Evolutionary conservation across 23 red algal species (phyloP), one percentile per base, ranked within the genome.

Genomic region (Pyropia yezoensis): DNA sequence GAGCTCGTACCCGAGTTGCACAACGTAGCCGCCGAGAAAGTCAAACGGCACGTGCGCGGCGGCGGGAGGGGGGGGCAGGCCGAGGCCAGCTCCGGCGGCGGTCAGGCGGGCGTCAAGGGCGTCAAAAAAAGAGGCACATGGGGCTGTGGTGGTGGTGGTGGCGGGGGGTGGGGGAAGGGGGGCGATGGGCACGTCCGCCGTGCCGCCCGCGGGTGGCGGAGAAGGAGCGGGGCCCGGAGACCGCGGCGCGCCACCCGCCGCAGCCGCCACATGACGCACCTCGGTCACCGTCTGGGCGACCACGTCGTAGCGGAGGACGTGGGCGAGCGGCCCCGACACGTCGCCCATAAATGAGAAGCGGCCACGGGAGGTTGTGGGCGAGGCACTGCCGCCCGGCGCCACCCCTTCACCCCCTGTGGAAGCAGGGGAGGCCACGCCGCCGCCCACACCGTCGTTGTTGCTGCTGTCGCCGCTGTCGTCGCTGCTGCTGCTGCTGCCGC

Each of bases 1-100:
- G 45, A 84, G 61, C 74, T 98, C 94, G 71, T 90, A 98, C 15
- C 85, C 94, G 58, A 90, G 77, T 21, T 79, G 91, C n/a, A 87
- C 94, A 7, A 98, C 80, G 50, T 83, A 98, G 17, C 94, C 94
- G 1, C 94, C 86, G 52, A 73, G 74, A 79, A 91, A 86, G 33
- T 77, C 82, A 68, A 69, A 63, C 7, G 80, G 80, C 23, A 86
- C 51, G n/a, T 52, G 69, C 18, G 17, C 20, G 9, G 39, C 39
- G 39, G 39, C 39, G 4, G 39, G 39, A 8, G 39, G 39, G 39
- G 39, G 39, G 39, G 39, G 7, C 1, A 32, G 29, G 8, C 18
- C 59, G 33, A 24, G 52, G 33, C n/a, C 16, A 2, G 19, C 45
- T 1, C n/a, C 52, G 8, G n/a, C 49, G 39, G 33, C 45, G 20